Conservation (phyloP, 129 eudicot species). For the Pittosporum tobira region DNA sequence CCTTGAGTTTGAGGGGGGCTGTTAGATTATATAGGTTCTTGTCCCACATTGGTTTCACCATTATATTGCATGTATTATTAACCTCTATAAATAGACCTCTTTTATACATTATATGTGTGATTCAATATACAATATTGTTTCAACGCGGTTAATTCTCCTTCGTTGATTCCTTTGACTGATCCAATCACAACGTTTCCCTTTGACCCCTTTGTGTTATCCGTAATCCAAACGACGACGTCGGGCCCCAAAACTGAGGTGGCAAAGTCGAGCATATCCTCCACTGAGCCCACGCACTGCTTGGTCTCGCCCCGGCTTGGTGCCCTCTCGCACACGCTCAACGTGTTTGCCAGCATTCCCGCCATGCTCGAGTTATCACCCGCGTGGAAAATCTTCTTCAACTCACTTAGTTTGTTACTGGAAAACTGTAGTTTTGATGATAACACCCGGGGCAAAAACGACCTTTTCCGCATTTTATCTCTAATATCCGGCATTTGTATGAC, state of each 20-base stretch:
- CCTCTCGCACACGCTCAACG: constrained; percentile 63
- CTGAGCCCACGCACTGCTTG: constrained; percentile 76
- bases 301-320: constrained; percentile 84
- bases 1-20: no score
- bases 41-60: no score
- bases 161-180: constrained; percentile 53
- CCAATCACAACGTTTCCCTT: constrained; percentile 63
- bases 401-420: constrained; percentile 39
- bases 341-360: constrained; percentile 29
- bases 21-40: no score
- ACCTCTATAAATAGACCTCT: no score
- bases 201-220: constrained; percentile 48
- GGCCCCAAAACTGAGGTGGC: constrained; percentile 69
- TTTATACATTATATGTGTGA: no score
- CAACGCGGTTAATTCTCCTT: constrained; percentile 63
- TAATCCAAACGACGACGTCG: constrained; percentile 57
- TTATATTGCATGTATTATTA: no score
- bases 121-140: no score
- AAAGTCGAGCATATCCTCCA: constrained; percentile 91
- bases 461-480: constrained; percentile 63
- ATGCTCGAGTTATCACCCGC: constrained; percentile 54
- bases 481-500: constrained; percentile 75
- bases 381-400: constrained; percentile 48
- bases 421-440: constrained; percentile 57
- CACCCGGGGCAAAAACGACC: constrained; percentile 84